Evolutionary conservation across 306 rosid genomes (phyloP).

Genomic region (Castanea mollissima): DNA sequence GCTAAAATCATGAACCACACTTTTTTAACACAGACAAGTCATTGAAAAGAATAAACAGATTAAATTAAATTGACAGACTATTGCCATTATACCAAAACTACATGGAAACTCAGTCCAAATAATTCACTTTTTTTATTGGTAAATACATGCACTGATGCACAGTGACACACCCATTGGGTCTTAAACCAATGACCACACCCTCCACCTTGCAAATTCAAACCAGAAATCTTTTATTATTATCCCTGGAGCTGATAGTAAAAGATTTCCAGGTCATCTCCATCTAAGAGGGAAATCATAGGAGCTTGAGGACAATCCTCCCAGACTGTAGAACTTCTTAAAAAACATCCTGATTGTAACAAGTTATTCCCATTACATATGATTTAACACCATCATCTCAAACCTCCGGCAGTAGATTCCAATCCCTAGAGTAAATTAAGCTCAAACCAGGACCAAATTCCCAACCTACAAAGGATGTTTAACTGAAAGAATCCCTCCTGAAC

Average conservation of each 20-base stretch:
- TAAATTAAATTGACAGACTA: not conserved
- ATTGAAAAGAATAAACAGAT: not conserved
- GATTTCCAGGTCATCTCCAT: not conserved
- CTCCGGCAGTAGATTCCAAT: not conserved
- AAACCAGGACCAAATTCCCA: not conserved
- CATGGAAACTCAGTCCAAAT: not conserved
- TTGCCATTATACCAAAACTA: not conserved
- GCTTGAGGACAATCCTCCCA: not conserved
- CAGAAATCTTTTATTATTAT: not conserved
- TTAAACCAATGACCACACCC: too few relatives aligned
- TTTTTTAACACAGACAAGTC: not conserved
- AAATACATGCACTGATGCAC: too few relatives aligned
- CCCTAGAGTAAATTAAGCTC: not conserved
- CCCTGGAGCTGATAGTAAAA: not conserved
- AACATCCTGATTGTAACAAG: not conserved
- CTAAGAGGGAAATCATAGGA: not conserved
- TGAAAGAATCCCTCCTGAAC: not conserved
- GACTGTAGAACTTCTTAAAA: not conserved
- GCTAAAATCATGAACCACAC: not conserved
- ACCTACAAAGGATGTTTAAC: not conserved
- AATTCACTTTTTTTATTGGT: too few relatives aligned
- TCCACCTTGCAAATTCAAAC: too few relatives aligned
- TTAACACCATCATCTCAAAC: not conserved
- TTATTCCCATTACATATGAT: not conserved
- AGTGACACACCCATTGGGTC: too few relatives aligned